These are phyloP conservation scores for Penicillium paradoxum DNA, from an alignment of 495 filamentous ascomycete genomes.

Conservation along the genomic window DNA sequence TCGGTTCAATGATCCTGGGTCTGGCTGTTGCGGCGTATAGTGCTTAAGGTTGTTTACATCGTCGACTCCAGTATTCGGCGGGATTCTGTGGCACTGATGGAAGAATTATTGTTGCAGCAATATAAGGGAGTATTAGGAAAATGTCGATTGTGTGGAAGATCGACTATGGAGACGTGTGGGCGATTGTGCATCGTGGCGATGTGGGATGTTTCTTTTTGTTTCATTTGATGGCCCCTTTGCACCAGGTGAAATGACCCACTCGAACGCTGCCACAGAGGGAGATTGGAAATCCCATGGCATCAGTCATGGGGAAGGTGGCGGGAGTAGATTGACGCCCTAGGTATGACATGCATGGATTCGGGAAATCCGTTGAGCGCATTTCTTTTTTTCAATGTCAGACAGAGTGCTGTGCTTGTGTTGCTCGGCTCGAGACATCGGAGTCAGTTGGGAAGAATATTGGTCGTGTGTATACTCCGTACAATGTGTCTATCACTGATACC, in stretches of 20 bases:
- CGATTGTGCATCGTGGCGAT: constrained; percentile 8
- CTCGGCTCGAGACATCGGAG: constrained; percentile 1
- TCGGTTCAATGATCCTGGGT: constrained; percentile 19
- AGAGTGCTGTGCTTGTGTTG: constrained; percentile 7
- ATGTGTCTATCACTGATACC: too few species aligned
- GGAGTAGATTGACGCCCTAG: constrained; percentile 6
- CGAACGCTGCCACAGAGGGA: neutral
- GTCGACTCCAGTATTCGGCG: too few species aligned
- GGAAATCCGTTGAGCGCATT: constrained; percentile 7
- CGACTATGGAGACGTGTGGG: neutral
- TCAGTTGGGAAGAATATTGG: neutral
- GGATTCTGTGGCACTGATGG: too few species aligned
- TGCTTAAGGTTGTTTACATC: neutral
- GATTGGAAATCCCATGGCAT: neutral
- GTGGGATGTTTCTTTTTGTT: neutral
- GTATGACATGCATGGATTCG: constrained; percentile 28
- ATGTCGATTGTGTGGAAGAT: constrained; percentile 1
- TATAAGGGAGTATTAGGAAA: too few species aligned
- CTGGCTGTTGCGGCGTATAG: neutral
- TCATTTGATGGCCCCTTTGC: neutral
- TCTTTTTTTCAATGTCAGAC: neutral
- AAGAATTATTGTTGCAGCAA: too few species aligned
- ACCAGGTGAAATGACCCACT: neutral
- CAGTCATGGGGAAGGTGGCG: neutral
- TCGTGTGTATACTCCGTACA: neutral